These are phyloP conservation scores for Raphidocelis subcapitata DNA, from an alignment of 139 green algal genomes.

Conservation along the genomic window DNA sequence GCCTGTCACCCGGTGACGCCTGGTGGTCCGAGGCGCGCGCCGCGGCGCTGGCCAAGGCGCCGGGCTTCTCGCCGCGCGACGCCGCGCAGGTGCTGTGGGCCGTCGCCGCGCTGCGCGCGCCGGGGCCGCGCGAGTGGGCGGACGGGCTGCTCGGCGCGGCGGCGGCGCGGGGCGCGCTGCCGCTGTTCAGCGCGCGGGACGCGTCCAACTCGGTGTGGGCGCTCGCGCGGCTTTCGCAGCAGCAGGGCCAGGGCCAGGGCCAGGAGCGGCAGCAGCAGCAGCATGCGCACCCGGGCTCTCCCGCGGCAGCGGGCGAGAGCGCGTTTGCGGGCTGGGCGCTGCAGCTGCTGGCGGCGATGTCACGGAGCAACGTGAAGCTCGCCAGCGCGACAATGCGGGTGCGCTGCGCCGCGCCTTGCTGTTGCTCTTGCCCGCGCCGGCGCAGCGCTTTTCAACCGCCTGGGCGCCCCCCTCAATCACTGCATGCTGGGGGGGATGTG, in stretches of 20 bases:
- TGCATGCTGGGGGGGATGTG: no score
- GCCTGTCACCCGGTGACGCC: neutral
- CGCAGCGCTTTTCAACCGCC: neutral
- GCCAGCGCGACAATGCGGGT: neutral
- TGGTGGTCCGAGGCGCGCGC: slow-evolving; percentile 4
- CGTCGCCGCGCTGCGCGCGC: neutral
- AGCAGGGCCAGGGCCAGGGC: neutral
- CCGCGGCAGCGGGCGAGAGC: neutral
- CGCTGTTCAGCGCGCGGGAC: neutral
- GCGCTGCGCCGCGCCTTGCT: neutral
- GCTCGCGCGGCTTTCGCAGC: slow-evolving; percentile 1
- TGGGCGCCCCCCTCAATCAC: neutral
- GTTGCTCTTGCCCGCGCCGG: neutral
- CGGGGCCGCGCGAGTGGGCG: neutral
- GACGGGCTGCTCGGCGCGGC: neutral
- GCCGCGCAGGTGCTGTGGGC: slow-evolving; percentile 22
- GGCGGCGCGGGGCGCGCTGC: neutral
- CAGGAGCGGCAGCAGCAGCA: neutral
- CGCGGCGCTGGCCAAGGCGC: neutral
- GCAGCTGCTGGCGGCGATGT: slow-evolving; percentile 5
- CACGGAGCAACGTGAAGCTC: slow-evolving; percentile 18
- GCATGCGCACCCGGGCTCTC: no score
- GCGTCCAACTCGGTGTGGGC: slow-evolving; percentile 17
- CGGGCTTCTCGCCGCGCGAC: slow-evolving; percentile 5
- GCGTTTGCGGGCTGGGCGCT: neutral